These are phyloP conservation scores for Cladophialophora exuberans DNA, from an alignment of 2,329 filamentous ascomycete genomes.

Conservation along the genomic window DNA sequence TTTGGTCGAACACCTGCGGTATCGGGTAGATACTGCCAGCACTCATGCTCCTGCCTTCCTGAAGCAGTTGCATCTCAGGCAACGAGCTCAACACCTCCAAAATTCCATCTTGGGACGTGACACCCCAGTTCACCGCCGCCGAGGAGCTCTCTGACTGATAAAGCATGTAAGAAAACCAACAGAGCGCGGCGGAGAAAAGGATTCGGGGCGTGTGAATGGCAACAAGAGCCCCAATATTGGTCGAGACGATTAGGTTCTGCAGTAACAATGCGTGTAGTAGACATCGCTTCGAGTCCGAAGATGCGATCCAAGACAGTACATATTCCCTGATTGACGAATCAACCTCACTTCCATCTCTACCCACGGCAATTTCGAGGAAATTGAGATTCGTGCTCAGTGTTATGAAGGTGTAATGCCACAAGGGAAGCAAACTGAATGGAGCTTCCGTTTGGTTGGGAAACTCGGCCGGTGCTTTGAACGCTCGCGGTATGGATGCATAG, in stretches of 20 bases:
- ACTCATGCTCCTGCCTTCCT: background rate
- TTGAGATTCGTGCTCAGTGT: constrained; percentile 16
- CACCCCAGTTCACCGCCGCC: background rate
- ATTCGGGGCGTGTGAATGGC: constrained; percentile 17
- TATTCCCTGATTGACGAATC: constrained; percentile 5
- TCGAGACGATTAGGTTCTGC: constrained; percentile 12
- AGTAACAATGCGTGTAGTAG: constrained; percentile 16
- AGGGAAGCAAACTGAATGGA: constrained; percentile 20
- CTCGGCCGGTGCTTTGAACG: constrained; percentile 1
- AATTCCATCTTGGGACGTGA: background rate
- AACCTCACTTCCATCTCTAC: constrained; percentile 9
- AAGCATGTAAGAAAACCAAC: constrained; percentile 24
- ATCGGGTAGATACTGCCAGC: constrained; percentile 1
- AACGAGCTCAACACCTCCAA: constrained; percentile 5
- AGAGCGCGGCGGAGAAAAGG: constrained; percentile 18
- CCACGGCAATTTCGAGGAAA: constrained; percentile 15
- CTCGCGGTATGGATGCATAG: constrained; percentile 7
- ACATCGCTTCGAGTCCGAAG: constrained; percentile 17
- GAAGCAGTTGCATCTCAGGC: constrained; percentile 12
- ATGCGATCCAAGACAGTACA: constrained; percentile 14
- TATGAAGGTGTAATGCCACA: constrained; percentile 23
- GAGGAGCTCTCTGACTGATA: constrained; percentile 12
- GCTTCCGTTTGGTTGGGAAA: background rate
- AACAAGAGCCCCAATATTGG: constrained; percentile 10
- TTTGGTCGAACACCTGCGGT: constrained; percentile 4